Base-by-base conservation (phyloP, 108 stramenopile genomes). In the Cyclotella choctawhatcheeana region DNA sequence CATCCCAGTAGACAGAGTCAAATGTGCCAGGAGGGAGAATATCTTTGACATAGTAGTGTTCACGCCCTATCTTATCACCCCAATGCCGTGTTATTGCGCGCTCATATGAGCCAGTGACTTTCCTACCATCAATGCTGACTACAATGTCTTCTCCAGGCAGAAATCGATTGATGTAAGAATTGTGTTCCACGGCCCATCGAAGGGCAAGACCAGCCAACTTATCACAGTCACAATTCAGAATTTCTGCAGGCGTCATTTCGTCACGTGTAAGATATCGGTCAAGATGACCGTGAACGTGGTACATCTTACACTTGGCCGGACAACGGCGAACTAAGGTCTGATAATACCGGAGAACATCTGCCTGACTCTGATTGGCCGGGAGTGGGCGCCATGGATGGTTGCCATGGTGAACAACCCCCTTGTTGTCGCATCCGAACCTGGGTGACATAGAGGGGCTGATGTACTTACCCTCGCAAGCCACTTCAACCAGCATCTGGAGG, bases 311-410 rank as follows among this genome's bases (percentile, higher is more conserved):
- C 8, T 16, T 4, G 3, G 27, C 5, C 7, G 25, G 53, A 5
- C 4, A 7, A 27, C 3, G 5, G 4, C 27, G 53, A 17, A 54
- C 25, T 5, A 54, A 26, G 21, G 5, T 4, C 25, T 54, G 4
- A 26, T 26, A 54, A 26, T 54, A 54, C 25, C 53, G 27, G 25
- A 54, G 53, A 3, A 54, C 53, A 27, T 54, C 53, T 14, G 53
- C 53, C 25, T 54, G 53, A 4, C 12, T 26, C 25, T 54, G 53
- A 26, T 24, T 54, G 4, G 53, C 3, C 2, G 53, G 4, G 12
- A 54, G 5, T 2, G 53, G 53, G 3, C 27, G 21, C 14, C 25
- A 26, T 5, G 53, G 53, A 26, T 54, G 53, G 14, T 54, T 54
- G 26, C 53, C 53, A 16, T 54, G 53, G 27, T 54, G 14, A 3